A percentile compares a stretch with the other conserved stretches of the same genome.
Evolutionary conservation across 2,329 filamentous ascomycete species (phyloP).

Genomic region (Fusarium newnesense): DNA sequence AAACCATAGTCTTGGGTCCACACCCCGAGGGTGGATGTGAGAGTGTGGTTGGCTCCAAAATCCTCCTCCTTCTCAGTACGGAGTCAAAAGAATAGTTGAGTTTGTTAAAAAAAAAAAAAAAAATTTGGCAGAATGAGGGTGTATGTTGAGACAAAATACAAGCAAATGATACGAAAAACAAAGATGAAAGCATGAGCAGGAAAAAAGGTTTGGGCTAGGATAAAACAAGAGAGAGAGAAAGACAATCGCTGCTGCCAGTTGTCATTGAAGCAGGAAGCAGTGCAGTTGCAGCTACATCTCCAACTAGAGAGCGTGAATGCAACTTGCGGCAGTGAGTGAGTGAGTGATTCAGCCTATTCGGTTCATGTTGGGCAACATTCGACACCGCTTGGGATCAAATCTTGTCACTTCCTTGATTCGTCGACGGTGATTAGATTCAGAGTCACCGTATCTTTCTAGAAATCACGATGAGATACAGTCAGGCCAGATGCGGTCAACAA

Average conservation of each 20-base stretch:
- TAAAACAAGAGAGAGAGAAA: conserved; percentile 5
- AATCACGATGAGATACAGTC: conserved; percentile 34
- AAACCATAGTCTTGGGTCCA: conserved; percentile 22
- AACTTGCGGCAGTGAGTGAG: conserved; percentile 12
- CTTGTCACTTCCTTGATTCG: not conserved
- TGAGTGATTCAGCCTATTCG: conserved; percentile 16
- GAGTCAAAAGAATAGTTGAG: not conserved
- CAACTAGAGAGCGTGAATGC: not conserved
- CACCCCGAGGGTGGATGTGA: conserved; percentile 15
- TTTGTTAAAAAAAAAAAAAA: not conserved
- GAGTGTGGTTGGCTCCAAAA: not conserved
- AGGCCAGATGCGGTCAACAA: conserved; percentile 40
- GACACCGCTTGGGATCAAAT: conserved; percentile 16
- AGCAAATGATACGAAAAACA: conserved; percentile 5
- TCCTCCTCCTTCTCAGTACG: not conserved
- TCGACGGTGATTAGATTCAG: conserved; percentile 26
- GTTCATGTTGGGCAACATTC: conserved; percentile 28
- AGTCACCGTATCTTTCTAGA: conserved; percentile 22
- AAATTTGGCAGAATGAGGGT: not conserved
- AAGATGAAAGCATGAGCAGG: conserved; percentile 10
- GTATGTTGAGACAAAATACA: not conserved
- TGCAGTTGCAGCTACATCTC: conserved; percentile 9
- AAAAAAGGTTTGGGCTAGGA: conserved; percentile 5
- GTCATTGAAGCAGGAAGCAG: conserved; percentile 12
- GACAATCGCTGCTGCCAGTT: conserved; percentile 11